Evolutionary conservation across 352 stramenopile species (phyloP), one percentile per base, ranked within the genome.

Genomic region (Globisporangium radiosum): DNA sequence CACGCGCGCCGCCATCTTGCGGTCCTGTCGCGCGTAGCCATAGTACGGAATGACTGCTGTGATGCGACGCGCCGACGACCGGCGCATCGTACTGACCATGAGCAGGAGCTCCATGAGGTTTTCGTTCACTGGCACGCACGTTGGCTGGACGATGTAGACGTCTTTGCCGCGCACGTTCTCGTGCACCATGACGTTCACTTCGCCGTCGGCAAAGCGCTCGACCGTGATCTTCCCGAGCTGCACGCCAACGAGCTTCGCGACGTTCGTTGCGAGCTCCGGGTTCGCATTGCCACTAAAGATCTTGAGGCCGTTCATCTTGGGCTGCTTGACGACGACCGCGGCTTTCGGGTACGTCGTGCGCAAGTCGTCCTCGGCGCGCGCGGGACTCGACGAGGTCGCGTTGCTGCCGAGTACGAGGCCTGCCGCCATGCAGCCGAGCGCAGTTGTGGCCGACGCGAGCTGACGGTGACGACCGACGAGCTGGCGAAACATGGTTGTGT

Each of bases 71-170:
- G 97, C 97, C 52, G 92, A 98, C 25, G 97, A 97, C 59, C 97
- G 89, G 52, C 97, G 92, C 79, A 99, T 97, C 25, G 97, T 99
- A 56, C 91, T 98, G 17, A 98, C 91, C 91, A 98, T 98, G 25
- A 98, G 89, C 75, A 98, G 75, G 55, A 99, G 75, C 81, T 99
- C 97, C 96, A 99, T 99, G 2, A 99, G 84, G 75, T 99, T 99
- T 77, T 99, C 97, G 77, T 99, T 99, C 59, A 99, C 97, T 43
- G 96, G 96, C 62, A 96, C 76, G 76, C 96, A 99, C 40, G 97
- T 99, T 7, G 97, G 96, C 81, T 99, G 97, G 50, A 99, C 94
- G 65, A 99, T 98, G 81, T 99, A 99, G 60, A 99, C 95, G 83
- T 99, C 97, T 72, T 99, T 99, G 60, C 97, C 97, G 60, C 97